Base-by-base conservation (phyloP, 2,329 filamentous ascomycete species). In the Neofusicoccum laricinum region DNA sequence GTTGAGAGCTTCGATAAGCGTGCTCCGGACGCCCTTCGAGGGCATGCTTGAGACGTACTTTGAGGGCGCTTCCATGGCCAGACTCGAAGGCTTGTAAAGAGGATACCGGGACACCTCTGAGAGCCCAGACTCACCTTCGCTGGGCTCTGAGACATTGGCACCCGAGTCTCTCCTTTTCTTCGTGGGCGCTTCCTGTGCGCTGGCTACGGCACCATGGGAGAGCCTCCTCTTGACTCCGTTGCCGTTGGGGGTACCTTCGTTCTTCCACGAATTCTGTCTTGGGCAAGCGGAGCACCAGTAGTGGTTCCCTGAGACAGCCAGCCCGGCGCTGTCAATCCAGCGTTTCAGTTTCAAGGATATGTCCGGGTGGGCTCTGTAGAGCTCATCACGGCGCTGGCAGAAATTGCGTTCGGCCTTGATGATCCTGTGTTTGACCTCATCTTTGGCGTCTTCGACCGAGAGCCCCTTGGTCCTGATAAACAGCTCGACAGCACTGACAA, bases 1-100 rank as follows among this genome's bases (percentile, higher is more conserved):
- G 73, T 93, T 91, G 81, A 93, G 93, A 59, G 90, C 87, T 58
- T 82, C 84, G 71, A 93, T 90, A 69, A 93, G 50, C 32, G n/a
- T 17, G 14, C 43, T 46, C 11, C 43, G 43, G n/a, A 46, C 43
- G 8, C 43, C 43, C 43, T 46, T 46, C 14, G 43, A 46, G 3
- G 43, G 43, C 43, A 46, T 46, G 43, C 43, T 17, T 46, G 43
- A n/a, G 19, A 46, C 19, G 19, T 46, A 46, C 11, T 17, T 46
- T 10, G 43, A 15, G 11, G 43, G 43, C n/a, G 43, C 43, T 46
- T 46, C 19, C 19, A 46, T 46, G n/a, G n/a, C 43, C 10, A 46
- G 43, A 14, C 43, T 46, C 43, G 43, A 46, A 10, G 43, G 43
- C 43, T 46, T 46, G 43, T 46, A 46, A 15, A 25, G n/a, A 11